Evolutionary conservation across 768 basidiomycete genomes (phyloP).

Genomic region (Russula sp.): DNA sequence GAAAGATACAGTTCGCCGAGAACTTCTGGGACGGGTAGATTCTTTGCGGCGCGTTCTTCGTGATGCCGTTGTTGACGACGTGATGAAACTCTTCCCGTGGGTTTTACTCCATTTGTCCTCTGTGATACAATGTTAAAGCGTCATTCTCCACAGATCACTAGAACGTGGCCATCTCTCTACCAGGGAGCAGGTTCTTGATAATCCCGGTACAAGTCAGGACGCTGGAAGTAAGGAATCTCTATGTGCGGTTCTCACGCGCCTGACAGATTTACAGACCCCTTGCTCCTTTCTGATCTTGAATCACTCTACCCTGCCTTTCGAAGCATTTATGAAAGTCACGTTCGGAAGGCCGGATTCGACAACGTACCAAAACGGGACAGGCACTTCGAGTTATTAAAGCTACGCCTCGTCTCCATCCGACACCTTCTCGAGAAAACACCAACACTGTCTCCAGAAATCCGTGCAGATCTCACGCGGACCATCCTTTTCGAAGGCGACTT

Average conservation of each 20-base stretch:
- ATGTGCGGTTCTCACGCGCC: not conserved
- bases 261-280: not conserved
- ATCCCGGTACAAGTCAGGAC: not conserved
- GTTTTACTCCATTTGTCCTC: not conserved
- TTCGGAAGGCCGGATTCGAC: not conserved
- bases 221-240: not conserved
- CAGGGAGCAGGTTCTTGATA: too few relatives aligned
- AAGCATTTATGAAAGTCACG: too few relatives aligned
- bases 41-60: not conserved
- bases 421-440: not conserved
- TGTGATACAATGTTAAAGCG: not conserved
- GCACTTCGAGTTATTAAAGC: slow-evolving; percentile 2
- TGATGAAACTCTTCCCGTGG: slow-evolving; percentile 1
- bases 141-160: not conserved
- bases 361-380: not conserved
- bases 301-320: not conserved
- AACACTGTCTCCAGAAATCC: not conserved
- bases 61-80: not conserved
- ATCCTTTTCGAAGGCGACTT: slow-evolving; percentile 11
- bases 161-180: not conserved
- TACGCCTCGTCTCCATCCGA: slow-evolving; percentile 2
- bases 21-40: not conserved
- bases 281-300: slow-evolving; percentile 5
- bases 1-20: not conserved
- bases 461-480: not conserved